Evolutionary conservation across 352 stramenopile species (phyloP).

Genomic region (Globisporangium viniferum): DNA sequence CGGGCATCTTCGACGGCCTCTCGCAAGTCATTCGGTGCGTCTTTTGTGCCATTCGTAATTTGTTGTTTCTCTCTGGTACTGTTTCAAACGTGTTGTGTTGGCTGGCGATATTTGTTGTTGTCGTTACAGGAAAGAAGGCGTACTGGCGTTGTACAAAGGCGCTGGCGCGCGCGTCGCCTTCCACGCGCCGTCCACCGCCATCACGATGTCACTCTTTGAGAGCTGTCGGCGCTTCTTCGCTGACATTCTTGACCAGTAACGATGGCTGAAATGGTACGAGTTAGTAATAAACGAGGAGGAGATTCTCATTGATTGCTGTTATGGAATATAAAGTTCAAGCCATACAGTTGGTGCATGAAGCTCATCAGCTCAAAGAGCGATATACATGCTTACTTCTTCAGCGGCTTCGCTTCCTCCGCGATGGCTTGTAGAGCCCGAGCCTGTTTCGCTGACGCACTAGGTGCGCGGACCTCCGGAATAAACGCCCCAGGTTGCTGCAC

Average conservation of each 20-base stretch:
- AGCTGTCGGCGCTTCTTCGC: conserved; percentile 70
- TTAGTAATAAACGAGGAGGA: neutral
- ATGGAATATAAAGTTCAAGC: neutral
- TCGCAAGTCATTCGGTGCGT: conserved; percentile 63
- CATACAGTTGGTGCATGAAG: neutral
- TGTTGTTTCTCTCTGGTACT: neutral
- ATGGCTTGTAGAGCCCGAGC: conserved; percentile 2
- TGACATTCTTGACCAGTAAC: conserved; percentile 34
- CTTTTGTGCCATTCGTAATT: conserved; percentile 14
- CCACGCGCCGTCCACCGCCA: conserved; percentile 93
- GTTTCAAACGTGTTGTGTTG: no score
- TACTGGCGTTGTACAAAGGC: conserved; percentile 93
- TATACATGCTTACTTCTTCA: neutral
- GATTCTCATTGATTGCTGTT: neutral
- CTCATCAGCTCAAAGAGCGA: neutral
- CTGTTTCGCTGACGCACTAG: neutral
- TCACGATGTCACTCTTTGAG: conserved; percentile 98
- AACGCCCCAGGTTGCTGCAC: neutral
- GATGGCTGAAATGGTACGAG: neutral
- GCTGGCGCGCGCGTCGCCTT: conserved; percentile 93
- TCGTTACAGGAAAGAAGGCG: conserved; percentile 72
- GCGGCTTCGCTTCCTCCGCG: conserved; percentile 1
- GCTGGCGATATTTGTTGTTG: no score
- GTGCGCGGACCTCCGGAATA: neutral
- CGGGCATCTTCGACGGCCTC: conserved; percentile 86